These are phyloP conservation scores for Thermoascus crustaceus DNA, from an alignment of 2,329 filamentous ascomycete genomes.

Conservation along the genomic window DNA sequence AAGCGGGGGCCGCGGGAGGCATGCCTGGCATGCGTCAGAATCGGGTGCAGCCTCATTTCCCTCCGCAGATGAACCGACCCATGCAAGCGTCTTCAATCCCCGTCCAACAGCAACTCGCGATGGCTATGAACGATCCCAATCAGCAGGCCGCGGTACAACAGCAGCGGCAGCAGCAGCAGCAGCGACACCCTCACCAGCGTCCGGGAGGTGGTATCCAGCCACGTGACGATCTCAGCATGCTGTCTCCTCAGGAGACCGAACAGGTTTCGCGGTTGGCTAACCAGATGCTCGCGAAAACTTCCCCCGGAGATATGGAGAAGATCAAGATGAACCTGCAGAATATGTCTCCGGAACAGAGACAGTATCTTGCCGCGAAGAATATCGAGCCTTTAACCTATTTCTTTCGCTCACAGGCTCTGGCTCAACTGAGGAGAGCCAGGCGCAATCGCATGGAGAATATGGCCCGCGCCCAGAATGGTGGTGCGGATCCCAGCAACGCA, in stretches of 20 bases:
- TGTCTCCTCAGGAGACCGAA: constrained; percentile 35
- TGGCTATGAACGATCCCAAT: constrained; percentile 26
- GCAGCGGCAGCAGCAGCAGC: constrained; percentile 20
- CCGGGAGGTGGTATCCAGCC: constrained; percentile 18
- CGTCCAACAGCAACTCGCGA: constrained; percentile 30
- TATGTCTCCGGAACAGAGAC: constrained; percentile 41
- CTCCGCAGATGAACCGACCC: constrained; percentile 42
- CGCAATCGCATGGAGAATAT: constrained; percentile 22
- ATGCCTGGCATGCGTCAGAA: constrained; percentile 29
- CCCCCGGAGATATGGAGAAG: constrained; percentile 39
- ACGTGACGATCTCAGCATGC: constrained; percentile 26
- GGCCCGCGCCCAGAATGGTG: constrained; percentile 21
- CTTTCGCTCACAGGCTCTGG: constrained; percentile 43
- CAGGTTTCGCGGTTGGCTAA: constrained; percentile 40
- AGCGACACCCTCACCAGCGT: constrained; percentile 26
- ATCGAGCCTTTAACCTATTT: constrained; percentile 45
- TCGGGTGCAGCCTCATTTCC: constrained; percentile 38
- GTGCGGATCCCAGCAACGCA: constrained; percentile 21
- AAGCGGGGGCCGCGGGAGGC: constrained; percentile 22
- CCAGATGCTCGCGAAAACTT: constrained; percentile 38
- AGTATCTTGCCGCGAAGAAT: constrained; percentile 36
- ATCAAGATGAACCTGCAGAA: constrained; percentile 40
- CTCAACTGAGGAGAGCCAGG: constrained; percentile 31
- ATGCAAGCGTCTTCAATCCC: constrained; percentile 45
- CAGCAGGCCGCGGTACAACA: constrained; percentile 28